Evolutionary conservation across 371 early-diverging fungal genomes (phyloP).

Genomic region (Syncephalis fuscata): DNA sequence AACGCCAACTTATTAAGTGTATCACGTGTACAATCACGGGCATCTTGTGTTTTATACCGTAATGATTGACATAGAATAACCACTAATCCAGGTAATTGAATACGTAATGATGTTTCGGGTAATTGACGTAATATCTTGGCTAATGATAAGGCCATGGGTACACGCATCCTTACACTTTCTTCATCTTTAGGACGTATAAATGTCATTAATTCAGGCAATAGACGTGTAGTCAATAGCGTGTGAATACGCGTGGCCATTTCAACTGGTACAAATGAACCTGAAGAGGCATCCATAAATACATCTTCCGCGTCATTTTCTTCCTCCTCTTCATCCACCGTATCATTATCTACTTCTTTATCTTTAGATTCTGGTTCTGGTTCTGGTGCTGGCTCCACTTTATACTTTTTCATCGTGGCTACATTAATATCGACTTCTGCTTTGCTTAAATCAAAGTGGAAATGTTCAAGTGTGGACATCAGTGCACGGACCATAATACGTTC

Average conservation of each 20-base stretch:
- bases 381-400: conserved; percentile 1
- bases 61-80: conserved; percentile 73
- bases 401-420: too few relatives aligned
- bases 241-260: conserved; percentile 38
- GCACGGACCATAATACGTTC: conserved; percentile 66
- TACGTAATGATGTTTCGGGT: conserved; percentile 51
- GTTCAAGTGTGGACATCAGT: conserved; percentile 64
- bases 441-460: conserved; percentile 76
- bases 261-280: conserved; percentile 1
- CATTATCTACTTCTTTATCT: conserved; percentile 8
- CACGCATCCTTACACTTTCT: conserved; percentile 53
- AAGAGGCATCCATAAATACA: conserved; percentile 11
- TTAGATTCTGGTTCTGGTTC: conserved; percentile 16
- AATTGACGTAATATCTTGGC: conserved; percentile 61
- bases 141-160: conserved; percentile 77
- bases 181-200: conserved; percentile 50
- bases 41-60: conserved; percentile 61
- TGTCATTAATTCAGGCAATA: conserved; percentile 65
- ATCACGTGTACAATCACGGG: conserved; percentile 71
- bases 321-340: conserved; percentile 23
- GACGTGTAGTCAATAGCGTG: conserved; percentile 36
- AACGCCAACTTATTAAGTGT: conserved; percentile 71
- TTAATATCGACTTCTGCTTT: conserved; percentile 18
- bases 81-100: conserved; percentile 72
- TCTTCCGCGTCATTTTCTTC: conserved; percentile 14